Evolutionary conservation across 164 flowering plant species (phyloP), one percentile per base, ranked within the genome.

Genomic region (Stephania yunnanensis): DNA sequence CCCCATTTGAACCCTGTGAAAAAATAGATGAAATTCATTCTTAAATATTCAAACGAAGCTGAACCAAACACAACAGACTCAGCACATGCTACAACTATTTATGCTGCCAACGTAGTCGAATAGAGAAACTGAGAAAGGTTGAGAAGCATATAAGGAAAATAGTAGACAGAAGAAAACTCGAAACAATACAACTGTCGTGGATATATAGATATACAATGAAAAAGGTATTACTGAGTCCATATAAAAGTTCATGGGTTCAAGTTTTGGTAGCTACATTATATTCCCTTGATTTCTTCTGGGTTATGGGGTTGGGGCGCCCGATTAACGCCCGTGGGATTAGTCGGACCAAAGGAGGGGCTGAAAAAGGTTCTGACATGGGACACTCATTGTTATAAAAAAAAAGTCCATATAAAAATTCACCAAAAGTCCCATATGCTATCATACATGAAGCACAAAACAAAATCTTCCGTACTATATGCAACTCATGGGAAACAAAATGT

Each of bases 1-100:
- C 79, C 25, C 66, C 66, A 36, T 36, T 73, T 52, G 71, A 55
- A 58, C 81, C 83, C 97, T 92, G 69, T 44, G 52, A 22, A 65
- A 58, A 69, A 71, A 3, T 42, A 50, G 55, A 50, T 50, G 66
- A 61, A 61, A n/a, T 58, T 61, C 25, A 61, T 19, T 61, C 69
- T 66, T 29, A 66, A 29, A 66, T 66, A 61, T 25, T 19, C 66
- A 61, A 61, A n/a, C 0, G 22, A 61, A 50, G 55, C 15, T 50
- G 3, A 9, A 9, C 12, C 11, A 10, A 50, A 50, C 9, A 15
- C 15, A 7, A 50, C 55, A 7, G 12, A 50, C 55, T 50, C 55
- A 9, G 4, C 15, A 15, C 55, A 50, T 48, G 55, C 15, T 50
- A 50, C 11, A 10, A 15, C 55, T 50, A 50, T 50, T 10, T 11